These are phyloP conservation scores for Pleurotus djamor DNA, from an alignment of 768 basidiomycete genomes.

Conservation along the genomic window DNA sequence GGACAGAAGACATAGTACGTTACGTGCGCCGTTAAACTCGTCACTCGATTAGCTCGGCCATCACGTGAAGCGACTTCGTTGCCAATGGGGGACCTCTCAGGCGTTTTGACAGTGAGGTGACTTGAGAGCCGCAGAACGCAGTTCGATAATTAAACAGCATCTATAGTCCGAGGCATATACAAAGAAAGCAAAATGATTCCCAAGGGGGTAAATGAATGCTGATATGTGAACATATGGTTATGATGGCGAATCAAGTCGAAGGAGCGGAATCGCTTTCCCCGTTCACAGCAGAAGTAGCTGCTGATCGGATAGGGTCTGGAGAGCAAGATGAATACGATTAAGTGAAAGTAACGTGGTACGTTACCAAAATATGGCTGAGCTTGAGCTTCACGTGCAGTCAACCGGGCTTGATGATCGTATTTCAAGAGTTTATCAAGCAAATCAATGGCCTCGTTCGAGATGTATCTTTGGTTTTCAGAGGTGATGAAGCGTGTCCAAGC, in stretches of 20 bases:
- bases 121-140: not conserved
- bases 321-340: not conserved
- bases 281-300: slow-evolving; percentile 41
- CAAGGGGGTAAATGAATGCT: not conserved
- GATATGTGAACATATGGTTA: not conserved
- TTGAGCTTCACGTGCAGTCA: slow-evolving; percentile 94
- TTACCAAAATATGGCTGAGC: slow-evolving; percentile 90
- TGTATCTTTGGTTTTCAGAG: slow-evolving; percentile 93
- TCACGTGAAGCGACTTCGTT: not conserved
- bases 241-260: slow-evolving; percentile 33
- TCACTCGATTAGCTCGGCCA: not conserved
- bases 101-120: not conserved
- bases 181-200: not conserved
- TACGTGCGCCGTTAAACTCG: not conserved
- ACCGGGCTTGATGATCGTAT: slow-evolving; percentile 95
- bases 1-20: not conserved
- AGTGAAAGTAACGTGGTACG: slow-evolving; percentile 16
- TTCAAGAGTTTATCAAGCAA: slow-evolving; percentile 93
- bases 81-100: too few species aligned
- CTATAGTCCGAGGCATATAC: slow-evolving; percentile 7
- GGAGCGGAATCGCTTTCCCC: slow-evolving; percentile 63
- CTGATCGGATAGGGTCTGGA: slow-evolving; percentile 47
- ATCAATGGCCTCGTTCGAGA: slow-evolving; percentile 96
- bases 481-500: slow-evolving; percentile 96
- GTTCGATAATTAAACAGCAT: slow-evolving; percentile 7